Conservation (phyloP, 2,329 filamentous ascomycete species). For the Didymella pinodella region DNA sequence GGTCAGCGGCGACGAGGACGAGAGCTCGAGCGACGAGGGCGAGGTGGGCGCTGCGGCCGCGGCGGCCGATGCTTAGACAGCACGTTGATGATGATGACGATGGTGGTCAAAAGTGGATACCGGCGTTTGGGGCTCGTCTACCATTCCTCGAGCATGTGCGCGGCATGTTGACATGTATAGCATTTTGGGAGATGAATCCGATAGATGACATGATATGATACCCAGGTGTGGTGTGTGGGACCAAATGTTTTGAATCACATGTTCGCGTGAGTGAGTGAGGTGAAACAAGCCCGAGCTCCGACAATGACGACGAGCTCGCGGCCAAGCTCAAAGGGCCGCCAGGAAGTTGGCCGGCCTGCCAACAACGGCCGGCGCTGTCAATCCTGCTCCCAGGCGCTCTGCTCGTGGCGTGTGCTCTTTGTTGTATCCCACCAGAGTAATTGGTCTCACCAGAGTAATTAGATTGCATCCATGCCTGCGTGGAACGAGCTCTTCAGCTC, state of each 20-base stretch:
- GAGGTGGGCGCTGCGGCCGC: slow-evolving; percentile 57
- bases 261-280: background rate
- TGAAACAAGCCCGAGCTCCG: slow-evolving; percentile 8
- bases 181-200: slow-evolving; percentile 3
- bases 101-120: slow-evolving; percentile 39
- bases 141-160: slow-evolving; percentile 29
- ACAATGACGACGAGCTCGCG: slow-evolving; percentile 18
- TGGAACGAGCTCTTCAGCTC: slow-evolving; percentile 51
- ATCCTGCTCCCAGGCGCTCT: slow-evolving; percentile 3
- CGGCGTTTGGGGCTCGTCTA: slow-evolving; percentile 40
- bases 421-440: background rate
- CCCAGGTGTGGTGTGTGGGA: too few species aligned
- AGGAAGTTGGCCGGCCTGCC: slow-evolving; percentile 17
- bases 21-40: slow-evolving; percentile 94
- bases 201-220: too few species aligned
- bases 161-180: slow-evolving; percentile 32
- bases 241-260: background rate
- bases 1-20: slow-evolving; percentile 95
- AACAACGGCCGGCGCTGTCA: slow-evolving; percentile 11
- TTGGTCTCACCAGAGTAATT: slow-evolving; percentile 1
- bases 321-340: slow-evolving; percentile 15
- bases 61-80: slow-evolving; percentile 42
- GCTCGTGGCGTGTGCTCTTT: slow-evolving; percentile 8
- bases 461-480: slow-evolving; percentile 44
- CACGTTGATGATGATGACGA: slow-evolving; percentile 28